These are phyloP conservation scores for Bipolaris cookei DNA, from an alignment of 2,329 filamentous ascomycete species.

Conservation along the genomic window DNA sequence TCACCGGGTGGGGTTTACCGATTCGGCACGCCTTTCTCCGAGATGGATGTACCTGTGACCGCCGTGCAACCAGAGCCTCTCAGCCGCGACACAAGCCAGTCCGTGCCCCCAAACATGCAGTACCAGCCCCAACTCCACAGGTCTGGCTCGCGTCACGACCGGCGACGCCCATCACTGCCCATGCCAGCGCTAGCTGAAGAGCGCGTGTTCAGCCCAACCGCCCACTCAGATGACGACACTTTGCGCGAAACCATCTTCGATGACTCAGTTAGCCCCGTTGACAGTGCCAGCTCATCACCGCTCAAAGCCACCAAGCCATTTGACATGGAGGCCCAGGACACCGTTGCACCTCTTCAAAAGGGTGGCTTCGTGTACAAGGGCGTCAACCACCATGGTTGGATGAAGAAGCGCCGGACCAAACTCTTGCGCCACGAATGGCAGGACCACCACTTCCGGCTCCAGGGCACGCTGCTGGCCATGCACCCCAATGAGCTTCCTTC, in stretches of 20 bases:
- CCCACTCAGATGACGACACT: conserved; percentile 45
- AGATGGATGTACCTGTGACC: conserved; percentile 86
- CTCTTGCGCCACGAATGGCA: conserved; percentile 94
- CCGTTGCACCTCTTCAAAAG: conserved; percentile 43
- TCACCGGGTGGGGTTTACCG: conserved; percentile 71
- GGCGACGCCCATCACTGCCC: conserved; percentile 70
- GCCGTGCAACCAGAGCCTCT: conserved; percentile 73
- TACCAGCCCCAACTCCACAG: conserved; percentile 64
- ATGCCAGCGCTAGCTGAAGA: conserved; percentile 75
- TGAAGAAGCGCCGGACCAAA: conserved; percentile 91
- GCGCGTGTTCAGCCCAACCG: conserved; percentile 52
- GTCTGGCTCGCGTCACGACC: conserved; percentile 52
- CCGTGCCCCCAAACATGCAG: conserved; percentile 91
- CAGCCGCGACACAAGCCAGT: conserved; percentile 81
- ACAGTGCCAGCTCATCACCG: conserved; percentile 44
- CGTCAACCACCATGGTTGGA: conserved; percentile 79
- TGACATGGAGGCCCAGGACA: conserved; percentile 28
- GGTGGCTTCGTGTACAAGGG: conserved; percentile 53
- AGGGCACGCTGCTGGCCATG: conserved; percentile 67
- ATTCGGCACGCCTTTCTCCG: conserved; percentile 85
- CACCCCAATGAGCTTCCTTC: conserved; percentile 61
- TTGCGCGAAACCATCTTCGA: conserved; percentile 45
- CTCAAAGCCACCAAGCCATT: conserved; percentile 36
- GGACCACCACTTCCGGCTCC: conserved; percentile 87
- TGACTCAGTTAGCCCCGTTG: conserved; percentile 17